Percentiles rank a stretch among this genome's conserved stretches.
Conservation (phyloP, 768 basidiomycete genomes). For the Mycena polygramma region DNA sequence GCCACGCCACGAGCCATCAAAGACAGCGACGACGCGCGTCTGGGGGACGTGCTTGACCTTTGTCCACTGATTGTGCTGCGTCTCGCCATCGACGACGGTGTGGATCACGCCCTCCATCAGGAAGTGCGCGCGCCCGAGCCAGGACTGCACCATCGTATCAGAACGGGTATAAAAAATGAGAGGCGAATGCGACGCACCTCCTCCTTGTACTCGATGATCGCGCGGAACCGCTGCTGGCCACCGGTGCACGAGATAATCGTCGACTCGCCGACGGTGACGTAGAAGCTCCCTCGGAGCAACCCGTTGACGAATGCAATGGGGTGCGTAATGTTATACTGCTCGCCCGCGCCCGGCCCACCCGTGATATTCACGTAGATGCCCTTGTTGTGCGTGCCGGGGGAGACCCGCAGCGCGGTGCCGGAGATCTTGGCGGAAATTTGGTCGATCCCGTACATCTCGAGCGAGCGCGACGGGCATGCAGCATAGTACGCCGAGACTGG, state of each 20-base stretch:
- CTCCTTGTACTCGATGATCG: conserved; percentile 95
- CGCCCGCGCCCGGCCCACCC: conserved; percentile 81
- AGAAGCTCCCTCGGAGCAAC: conserved; percentile 91
- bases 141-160: conserved; percentile 63
- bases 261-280: conserved; percentile 86
- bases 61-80: conserved; percentile 78
- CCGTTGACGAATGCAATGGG: conserved; percentile 94
- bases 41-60: conserved; percentile 92
- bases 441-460: conserved; percentile 87
- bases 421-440: conserved; percentile 95
- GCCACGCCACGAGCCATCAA: conserved; percentile 92
- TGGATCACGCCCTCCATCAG: conserved; percentile 91
- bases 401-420: conserved; percentile 86
- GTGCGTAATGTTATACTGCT: conserved; percentile 89
- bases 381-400: conserved; percentile 87
- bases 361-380: conserved; percentile 88
- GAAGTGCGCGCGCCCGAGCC: conserved; percentile 92
- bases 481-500: conserved; percentile 92
- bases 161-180: too few relatives aligned
- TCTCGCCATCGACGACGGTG: conserved; percentile 75
- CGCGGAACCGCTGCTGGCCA: conserved; percentile 75
- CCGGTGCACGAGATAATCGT: conserved; percentile 87
- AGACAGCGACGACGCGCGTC: conserved; percentile 78
- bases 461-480: conserved; percentile 75
- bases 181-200: conserved; percentile 69